These are phyloP conservation scores for Chrysoporthe puriensis DNA, from an alignment of 2,329 filamentous ascomycete genomes.

Conservation along the genomic window DNA sequence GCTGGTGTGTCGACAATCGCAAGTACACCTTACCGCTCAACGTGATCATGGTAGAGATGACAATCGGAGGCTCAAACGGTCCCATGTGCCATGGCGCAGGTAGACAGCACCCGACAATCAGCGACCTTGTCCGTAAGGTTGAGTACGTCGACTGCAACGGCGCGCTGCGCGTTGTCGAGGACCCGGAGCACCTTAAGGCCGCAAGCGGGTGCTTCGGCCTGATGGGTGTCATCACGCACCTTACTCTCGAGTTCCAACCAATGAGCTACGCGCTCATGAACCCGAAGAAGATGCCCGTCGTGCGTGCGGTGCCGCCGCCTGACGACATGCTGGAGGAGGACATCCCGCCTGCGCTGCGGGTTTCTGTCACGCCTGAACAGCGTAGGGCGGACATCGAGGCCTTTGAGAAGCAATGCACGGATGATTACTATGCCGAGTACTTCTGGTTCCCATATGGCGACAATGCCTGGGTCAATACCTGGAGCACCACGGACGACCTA, in stretches of 20 bases:
- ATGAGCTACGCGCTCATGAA: constrained; percentile 52
- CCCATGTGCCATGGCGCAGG: constrained; percentile 53
- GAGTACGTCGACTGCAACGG: constrained; percentile 53
- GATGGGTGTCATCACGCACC: constrained; percentile 52
- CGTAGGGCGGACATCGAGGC: constrained; percentile 39
- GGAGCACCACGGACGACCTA: constrained; percentile 43
- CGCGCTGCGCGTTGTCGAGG: constrained; percentile 42
- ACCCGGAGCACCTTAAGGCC: constrained; percentile 44
- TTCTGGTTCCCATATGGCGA: constrained; percentile 55
- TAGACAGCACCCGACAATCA: constrained; percentile 46
- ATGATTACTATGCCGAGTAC: constrained; percentile 52
- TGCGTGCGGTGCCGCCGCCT: constrained; percentile 49
- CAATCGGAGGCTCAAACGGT: constrained; percentile 49
- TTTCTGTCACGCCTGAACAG: constrained; percentile 38
- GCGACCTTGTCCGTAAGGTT: constrained; percentile 49
- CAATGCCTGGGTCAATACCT: constrained; percentile 51
- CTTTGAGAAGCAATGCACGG: constrained; percentile 44
- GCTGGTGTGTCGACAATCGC: constrained; percentile 47
- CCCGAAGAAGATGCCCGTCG: constrained; percentile 47
- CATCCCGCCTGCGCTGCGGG: constrained; percentile 44
- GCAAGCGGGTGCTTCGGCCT: constrained; percentile 51
- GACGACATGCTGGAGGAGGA: constrained; percentile 35
- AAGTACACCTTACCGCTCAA: constrained; percentile 49
- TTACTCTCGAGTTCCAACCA: constrained; percentile 50
- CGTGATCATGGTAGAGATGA: constrained; percentile 53